These are phyloP conservation scores for Hortiboletus rubellus DNA, from an alignment of 1,284 basidiomycete genomes.

Conservation along the genomic window DNA sequence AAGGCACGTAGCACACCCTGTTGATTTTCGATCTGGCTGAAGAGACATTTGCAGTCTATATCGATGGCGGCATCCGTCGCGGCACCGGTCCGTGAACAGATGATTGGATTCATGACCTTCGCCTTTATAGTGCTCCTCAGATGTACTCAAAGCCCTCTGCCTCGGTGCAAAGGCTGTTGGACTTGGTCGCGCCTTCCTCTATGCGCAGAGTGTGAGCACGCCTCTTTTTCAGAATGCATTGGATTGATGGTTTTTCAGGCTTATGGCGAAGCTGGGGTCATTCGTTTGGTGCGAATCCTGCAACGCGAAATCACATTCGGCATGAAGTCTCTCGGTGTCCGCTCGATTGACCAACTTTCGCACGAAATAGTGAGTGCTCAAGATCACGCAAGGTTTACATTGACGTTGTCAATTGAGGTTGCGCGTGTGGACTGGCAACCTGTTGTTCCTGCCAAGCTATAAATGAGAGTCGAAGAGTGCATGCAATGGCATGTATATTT, in stretches of 20 bases:
- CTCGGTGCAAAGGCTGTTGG: constrained; percentile 90
- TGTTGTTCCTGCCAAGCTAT: constrained; percentile 23
- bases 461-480: constrained; percentile 4
- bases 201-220: constrained; percentile 74
- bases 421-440: constrained; percentile 71
- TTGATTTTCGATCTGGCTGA: neutral
- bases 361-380: constrained; percentile 70
- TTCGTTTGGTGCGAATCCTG: constrained; percentile 71
- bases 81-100: constrained; percentile 62
- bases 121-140: constrained; percentile 35
- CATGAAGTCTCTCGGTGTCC: constrained; percentile 80
- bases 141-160: constrained; percentile 89
- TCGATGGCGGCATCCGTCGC: constrained; percentile 85
- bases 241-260: constrained; percentile 46
- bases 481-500: neutral
- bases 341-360: constrained; percentile 63
- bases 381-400: constrained; percentile 37
- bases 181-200: constrained; percentile 85
- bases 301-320: constrained; percentile 79
- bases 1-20: constrained; percentile 45
- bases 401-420: constrained; percentile 57
- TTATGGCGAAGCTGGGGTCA: constrained; percentile 81
- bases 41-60: constrained; percentile 57
- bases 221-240: constrained; percentile 1
- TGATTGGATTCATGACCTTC: neutral